phyloP scores from a whole-genome alignment of 1,284 basidiomycete species.

The Leccinum variabile region DNA sequence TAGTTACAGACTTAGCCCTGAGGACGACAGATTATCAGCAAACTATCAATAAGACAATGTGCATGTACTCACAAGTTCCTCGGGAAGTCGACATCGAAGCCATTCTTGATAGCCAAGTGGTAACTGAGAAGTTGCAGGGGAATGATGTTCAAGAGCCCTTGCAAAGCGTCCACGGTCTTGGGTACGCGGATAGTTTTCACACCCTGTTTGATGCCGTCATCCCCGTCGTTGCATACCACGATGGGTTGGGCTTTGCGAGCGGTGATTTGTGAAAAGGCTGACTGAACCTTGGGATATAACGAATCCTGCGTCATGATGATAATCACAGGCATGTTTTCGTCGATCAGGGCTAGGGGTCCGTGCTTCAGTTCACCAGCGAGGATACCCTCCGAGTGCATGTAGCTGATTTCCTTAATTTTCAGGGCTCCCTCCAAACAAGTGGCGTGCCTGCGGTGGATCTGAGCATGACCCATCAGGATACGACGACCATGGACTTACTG shows the following conservation, averaged over 20 bases:
- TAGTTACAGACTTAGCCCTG: constrained; percentile 84
- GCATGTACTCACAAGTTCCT: constrained; percentile 77
- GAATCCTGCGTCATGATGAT: constrained; percentile 99
- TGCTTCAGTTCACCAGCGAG: constrained; percentile 99
- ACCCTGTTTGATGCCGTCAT: constrained; percentile 74
- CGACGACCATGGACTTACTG: constrained; percentile 56
- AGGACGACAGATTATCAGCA: constrained; percentile 14
- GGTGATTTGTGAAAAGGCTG: constrained; percentile 94
- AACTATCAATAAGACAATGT: constrained; percentile 11
- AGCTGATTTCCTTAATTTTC: constrained; percentile 99
- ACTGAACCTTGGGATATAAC: constrained; percentile 97
- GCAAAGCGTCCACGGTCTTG: constrained; percentile 91
- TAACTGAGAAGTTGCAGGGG: constrained; percentile 96
- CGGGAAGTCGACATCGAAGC: constrained; percentile 98
- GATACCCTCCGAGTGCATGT: constrained; percentile 93
- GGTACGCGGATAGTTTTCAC: constrained; percentile 92
- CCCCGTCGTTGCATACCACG: constrained; percentile 95
- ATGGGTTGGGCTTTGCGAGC: constrained; percentile 96
- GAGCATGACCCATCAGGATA: neutral
- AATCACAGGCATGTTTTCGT: constrained; percentile 98
- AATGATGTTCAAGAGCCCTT: constrained; percentile 96
- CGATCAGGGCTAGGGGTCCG: constrained; percentile 94
- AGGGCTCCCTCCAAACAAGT: constrained; percentile 98
- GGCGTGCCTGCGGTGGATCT: constrained; percentile 57
- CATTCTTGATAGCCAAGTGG: constrained; percentile 93